phyloP scores from a whole-genome alignment of 139 green algal genomes.

The Nannochloris sp. region DNA sequence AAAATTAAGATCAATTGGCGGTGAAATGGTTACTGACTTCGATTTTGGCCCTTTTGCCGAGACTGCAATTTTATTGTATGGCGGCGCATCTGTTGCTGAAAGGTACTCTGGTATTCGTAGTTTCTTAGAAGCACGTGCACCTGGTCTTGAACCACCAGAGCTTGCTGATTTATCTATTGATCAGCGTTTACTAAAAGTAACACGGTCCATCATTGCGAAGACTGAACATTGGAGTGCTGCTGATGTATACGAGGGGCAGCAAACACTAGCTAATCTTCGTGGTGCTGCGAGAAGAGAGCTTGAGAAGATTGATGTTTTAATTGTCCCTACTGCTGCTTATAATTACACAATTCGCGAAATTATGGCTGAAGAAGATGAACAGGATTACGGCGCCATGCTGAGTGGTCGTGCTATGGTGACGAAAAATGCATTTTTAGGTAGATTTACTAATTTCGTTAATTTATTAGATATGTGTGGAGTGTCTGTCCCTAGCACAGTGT shows the following conservation, averaged over 20 bases:
- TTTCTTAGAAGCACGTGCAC: constrained; percentile 45
- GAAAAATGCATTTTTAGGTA: constrained; percentile 62
- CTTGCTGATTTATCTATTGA: constrained; percentile 29
- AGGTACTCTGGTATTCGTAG: constrained; percentile 56
- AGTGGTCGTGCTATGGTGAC: neutral
- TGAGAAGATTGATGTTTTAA: constrained; percentile 47
- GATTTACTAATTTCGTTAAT: constrained; percentile 84
- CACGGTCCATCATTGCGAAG: constrained; percentile 46
- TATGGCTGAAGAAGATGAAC: constrained; percentile 34
- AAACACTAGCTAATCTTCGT: constrained; percentile 17
- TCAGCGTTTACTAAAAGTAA: constrained; percentile 56
- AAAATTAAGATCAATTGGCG: constrained; percentile 39
- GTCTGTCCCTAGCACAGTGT: constrained; percentile 49
- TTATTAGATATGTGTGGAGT: constrained; percentile 70
- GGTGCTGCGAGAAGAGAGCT: constrained; percentile 32
- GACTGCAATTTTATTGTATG: constrained; percentile 60
- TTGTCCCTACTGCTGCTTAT: constrained; percentile 68
- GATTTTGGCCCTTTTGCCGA: constrained; percentile 60
- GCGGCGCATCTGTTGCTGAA: constrained; percentile 68
- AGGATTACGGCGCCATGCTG: neutral
- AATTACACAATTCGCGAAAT: constrained; percentile 63
- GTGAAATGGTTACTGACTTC: constrained; percentile 32
- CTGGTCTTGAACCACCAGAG: neutral
- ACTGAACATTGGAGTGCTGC: constrained; percentile 36
- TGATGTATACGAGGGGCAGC: constrained; percentile 53